phyloP scores from a whole-genome alignment of 192 early-diverging fungal genomes.

The Radiomyces spectabilis region DNA sequence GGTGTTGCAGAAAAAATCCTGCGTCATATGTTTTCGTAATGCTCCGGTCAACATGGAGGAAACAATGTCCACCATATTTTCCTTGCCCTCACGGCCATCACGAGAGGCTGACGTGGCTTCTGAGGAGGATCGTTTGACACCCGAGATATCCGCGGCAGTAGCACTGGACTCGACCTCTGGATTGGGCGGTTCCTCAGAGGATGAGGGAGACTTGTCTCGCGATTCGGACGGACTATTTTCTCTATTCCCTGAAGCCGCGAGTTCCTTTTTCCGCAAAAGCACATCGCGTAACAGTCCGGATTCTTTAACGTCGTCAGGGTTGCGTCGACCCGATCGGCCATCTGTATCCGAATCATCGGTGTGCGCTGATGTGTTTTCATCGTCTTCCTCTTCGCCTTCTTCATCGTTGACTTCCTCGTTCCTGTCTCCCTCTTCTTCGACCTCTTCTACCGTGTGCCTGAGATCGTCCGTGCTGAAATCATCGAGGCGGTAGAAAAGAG shows the following conservation, averaged over 20 bases:
- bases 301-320: slow-evolving; percentile 8
- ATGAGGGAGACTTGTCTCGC: slow-evolving; percentile 1
- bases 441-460: slow-evolving; percentile 5
- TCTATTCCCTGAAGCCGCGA: not conserved
- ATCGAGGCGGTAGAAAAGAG: slow-evolving; percentile 51
- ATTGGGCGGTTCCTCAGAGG: slow-evolving; percentile 20
- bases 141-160: no score
- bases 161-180: no score
- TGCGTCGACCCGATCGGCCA: not conserved
- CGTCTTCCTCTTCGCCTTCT: slow-evolving; percentile 1
- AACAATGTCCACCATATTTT: no score
- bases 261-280: slow-evolving; percentile 15
- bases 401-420: slow-evolving; percentile 18
- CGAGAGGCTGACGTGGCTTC: no score
- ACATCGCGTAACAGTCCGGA: slow-evolving; percentile 17
- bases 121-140: no score
- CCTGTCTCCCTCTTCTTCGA: slow-evolving; percentile 4
- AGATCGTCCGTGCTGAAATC: slow-evolving; percentile 6
- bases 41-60: no score
- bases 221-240: not conserved
- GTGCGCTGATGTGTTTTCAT: not conserved
- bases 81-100: no score
- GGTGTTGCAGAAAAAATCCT: slow-evolving; percentile 82
- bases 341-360: slow-evolving; percentile 14
- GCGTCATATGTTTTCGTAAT: slow-evolving; percentile 22